phyloP scores from a whole-genome alignment of 768 basidiomycete species.

The Hysterangium stoloniferum region DNA sequence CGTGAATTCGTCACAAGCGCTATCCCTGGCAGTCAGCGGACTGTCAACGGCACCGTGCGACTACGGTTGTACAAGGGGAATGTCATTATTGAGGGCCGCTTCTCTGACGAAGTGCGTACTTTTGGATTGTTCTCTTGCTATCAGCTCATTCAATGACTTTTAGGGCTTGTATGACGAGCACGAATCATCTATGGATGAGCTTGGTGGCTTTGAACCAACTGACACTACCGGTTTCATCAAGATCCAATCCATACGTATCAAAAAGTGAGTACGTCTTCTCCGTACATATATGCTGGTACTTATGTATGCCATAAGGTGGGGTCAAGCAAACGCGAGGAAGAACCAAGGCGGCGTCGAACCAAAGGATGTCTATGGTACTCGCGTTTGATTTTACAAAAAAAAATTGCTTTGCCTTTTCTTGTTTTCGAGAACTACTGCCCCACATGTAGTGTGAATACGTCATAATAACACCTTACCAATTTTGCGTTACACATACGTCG shows the following conservation, averaged over 20 bases:
- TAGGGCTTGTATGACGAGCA: conserved; percentile 93
- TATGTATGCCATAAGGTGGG: conserved; percentile 50
- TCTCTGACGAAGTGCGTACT: conserved; percentile 66
- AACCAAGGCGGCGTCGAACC: conserved; percentile 73
- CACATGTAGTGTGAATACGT: no score
- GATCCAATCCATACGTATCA: conserved; percentile 96
- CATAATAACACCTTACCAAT: no score
- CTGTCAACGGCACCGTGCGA: conserved; percentile 89
- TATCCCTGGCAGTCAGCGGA: conserved; percentile 91
- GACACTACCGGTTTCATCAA: conserved; percentile 95
- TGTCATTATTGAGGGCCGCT: conserved; percentile 86
- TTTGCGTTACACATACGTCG: no score
- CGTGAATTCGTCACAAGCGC: conserved; percentile 88
- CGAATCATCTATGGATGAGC: conserved; percentile 97
- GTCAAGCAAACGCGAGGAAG: conserved; percentile 77
- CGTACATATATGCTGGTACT: conserved; percentile 1
- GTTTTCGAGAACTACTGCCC: no score
- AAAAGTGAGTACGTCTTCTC: conserved; percentile 57
- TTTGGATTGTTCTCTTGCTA: not conserved
- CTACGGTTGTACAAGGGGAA: conserved; percentile 96
- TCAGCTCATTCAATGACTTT: not conserved
- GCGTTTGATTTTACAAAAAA: conserved; percentile 29
- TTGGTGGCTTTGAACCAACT: conserved; percentile 95
- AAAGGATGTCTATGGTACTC: conserved; percentile 72
- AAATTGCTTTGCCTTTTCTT: no score